Percentiles rank a stretch among this genome's conserved stretches.
phyloP scores from a whole-genome alignment of 2,329 filamentous ascomycete species.

The Fusarium nematophilum region DNA sequence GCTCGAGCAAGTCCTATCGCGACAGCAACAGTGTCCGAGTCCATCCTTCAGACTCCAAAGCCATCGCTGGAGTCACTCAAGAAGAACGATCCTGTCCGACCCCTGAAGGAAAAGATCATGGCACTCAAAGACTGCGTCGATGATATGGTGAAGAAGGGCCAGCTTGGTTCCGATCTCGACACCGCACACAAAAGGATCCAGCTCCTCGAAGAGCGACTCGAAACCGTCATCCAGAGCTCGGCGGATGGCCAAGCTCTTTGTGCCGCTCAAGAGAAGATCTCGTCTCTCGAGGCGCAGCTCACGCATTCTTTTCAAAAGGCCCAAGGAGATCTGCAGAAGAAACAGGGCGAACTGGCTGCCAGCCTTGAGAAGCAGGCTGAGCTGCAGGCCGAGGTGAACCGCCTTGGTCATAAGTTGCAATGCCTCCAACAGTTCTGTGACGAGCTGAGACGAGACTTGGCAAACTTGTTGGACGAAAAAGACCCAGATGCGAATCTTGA shows the following conservation, averaged over 20 bases:
- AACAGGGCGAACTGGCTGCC: neutral
- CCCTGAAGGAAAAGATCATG: too few species aligned
- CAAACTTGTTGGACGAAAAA: neutral
- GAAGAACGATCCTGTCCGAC: neutral
- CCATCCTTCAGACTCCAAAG: too few species aligned
- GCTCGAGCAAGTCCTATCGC: conserved; percentile 13
- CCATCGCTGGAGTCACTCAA: neutral
- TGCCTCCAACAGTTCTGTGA: too few species aligned
- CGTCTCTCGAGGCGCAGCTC: conserved; percentile 1
- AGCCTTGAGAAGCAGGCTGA: neutral
- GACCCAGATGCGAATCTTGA: neutral
- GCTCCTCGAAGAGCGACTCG: neutral
- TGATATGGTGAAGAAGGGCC: too few species aligned
- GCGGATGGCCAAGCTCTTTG: neutral
- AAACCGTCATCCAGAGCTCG: neutral
- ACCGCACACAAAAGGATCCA: neutral
- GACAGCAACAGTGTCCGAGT: neutral
- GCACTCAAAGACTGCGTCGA: too few species aligned
- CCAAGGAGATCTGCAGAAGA: neutral
- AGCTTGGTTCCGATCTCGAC: neutral
- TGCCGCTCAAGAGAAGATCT: neutral
- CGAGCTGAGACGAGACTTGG: neutral
- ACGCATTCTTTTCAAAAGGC: neutral
- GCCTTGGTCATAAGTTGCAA: neutral
- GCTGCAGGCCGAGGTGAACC: neutral